Evolutionary conservation across 83 land plant genomes (phyloP).

Genomic region (Isoetes engelmannii): DNA sequence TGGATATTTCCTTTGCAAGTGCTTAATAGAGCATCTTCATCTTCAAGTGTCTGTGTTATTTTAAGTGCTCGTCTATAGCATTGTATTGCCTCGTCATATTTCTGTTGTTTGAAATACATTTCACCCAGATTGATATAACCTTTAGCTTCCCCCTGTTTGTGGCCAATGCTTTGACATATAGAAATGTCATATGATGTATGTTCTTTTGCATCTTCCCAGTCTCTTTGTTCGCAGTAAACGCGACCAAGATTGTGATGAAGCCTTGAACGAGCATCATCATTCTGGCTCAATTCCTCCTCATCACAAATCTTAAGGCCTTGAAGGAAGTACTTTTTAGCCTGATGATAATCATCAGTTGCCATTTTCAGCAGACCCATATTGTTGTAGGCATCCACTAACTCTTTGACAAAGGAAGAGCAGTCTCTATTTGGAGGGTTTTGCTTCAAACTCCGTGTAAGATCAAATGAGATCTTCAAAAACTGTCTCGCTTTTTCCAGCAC

Average conservation of each 20-base stretch:
- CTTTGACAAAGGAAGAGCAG: constrained; percentile 52
- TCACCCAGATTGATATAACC: constrained; percentile 90
- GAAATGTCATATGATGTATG: constrained; percentile 71
- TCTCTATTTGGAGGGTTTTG: constrained; percentile 39
- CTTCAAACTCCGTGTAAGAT: constrained; percentile 56
- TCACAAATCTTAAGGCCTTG: constrained; percentile 70
- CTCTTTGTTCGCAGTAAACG: constrained; percentile 60
- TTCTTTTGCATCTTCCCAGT: constrained; percentile 57
- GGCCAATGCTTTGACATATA: constrained; percentile 73
- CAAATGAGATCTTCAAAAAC: constrained; percentile 59
- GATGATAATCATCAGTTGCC: constrained; percentile 64
- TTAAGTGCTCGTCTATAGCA: constrained; percentile 61
- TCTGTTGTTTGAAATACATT: constrained; percentile 58
- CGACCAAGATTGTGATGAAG: constrained; percentile 91
- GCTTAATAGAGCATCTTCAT: constrained; percentile 64
- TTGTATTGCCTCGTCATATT: constrained; percentile 61
- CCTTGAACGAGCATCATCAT: constrained; percentile 82
- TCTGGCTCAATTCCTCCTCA: constrained; percentile 73
- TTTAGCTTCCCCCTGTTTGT: constrained; percentile 93
- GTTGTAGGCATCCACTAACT: constrained; percentile 90
- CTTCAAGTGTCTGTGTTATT: constrained; percentile 71
- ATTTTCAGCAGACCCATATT: constrained; percentile 87
- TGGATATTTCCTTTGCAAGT: constrained; percentile 54
- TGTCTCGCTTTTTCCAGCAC: constrained; percentile 46
- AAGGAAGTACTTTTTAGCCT: constrained; percentile 52